Conservation (phyloP, 805 yeast species). For the Priceomyces fermenticarens region DNA sequence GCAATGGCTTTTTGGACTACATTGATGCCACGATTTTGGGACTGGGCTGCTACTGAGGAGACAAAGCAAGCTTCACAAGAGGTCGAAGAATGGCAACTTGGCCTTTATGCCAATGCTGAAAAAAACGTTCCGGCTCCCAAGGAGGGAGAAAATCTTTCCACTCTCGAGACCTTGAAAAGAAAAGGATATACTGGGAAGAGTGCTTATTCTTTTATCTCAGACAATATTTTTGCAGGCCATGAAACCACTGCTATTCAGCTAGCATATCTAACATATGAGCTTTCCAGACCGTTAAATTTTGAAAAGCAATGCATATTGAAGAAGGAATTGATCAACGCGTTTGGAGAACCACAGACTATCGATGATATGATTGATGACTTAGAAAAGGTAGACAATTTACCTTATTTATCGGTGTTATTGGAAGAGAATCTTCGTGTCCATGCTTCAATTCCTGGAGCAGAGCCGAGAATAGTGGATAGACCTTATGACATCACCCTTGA, state of each 20-base stretch:
- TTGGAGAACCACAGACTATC: constrained; percentile 27
- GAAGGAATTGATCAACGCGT: constrained; percentile 40
- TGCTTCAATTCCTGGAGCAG: constrained; percentile 72
- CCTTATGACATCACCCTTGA: constrained; percentile 22
- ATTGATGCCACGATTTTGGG: constrained; percentile 52
- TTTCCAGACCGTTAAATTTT: constrained; percentile 48
- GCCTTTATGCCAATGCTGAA: constrained; percentile 33
- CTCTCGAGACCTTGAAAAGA: constrained; percentile 32
- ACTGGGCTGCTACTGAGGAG: constrained; percentile 42
- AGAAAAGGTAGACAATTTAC: constrained; percentile 45
- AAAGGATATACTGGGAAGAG: constrained; percentile 27
- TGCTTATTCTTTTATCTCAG: constrained; percentile 45
- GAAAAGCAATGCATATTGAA: constrained; percentile 46
- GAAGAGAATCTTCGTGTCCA: constrained; percentile 61
- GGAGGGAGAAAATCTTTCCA: constrained; percentile 20
- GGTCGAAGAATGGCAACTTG: constrained; percentile 47
- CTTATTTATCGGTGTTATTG: constrained; percentile 58
- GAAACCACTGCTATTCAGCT: constrained; percentile 70
- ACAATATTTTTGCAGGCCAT: constrained; percentile 75
- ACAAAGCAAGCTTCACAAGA: constrained; percentile 35
- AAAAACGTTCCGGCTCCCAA: constrained; percentile 20
- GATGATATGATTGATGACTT: constrained; percentile 22
- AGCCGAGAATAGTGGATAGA: constrained; percentile 51
- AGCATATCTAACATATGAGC: constrained; percentile 55
- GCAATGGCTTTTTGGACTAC: constrained; percentile 69